Evolutionary conservation across 371 early-diverging fungal genomes (phyloP), one percentile per base, ranked within the genome.

Genomic region (Apophysomyces variabilis): DNA sequence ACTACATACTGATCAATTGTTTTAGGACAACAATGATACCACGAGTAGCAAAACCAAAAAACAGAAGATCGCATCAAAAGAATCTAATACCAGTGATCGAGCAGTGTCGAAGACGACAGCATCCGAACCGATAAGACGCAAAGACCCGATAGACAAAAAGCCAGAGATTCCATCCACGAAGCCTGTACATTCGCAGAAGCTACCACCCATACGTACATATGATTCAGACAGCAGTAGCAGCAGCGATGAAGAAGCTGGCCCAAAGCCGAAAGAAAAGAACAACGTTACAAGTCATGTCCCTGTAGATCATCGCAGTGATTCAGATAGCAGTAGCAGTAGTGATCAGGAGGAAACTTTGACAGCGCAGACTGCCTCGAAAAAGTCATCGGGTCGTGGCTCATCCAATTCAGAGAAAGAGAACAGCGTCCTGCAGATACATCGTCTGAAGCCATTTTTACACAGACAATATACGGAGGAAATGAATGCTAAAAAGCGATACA

Each of bases 221-320:
- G 54, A 50, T 50, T 50, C 54, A 8, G 54, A 50, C 21, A 50
- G 54, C 21, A 8, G 21, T 21, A 50, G 54, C 54, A 50, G 54
- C 54, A 21, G 21, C 21, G 54, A 50, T 8, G 54, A 50, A 9
- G 54, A 50, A 7, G 47, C 1, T 7, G 47, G 3, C 7, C n/a
- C 1, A 4, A 16, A 14, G 16, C n/a, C 47, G 11, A 47, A 13
- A 16, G 16, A 47, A 18, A 47, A 47, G 16, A 7, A 11, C 7
- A 47, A 9, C 1, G 47, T n/a, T 18, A 18, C 47, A 16, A 47
- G 16, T 7, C 9, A 13, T 16, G 18, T 16, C 11, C 7, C 47
- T 7, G 47, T 4, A 7, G 18, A 14, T 14, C 2, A 16, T 47
- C 11, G 14, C n/a, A 7, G 16, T 4, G 54, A 16, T n/a, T 7